Evolutionary conservation across 1,139 yeast species (phyloP), one percentile per base, ranked within the genome.

Genomic region (Candida sojae): DNA sequence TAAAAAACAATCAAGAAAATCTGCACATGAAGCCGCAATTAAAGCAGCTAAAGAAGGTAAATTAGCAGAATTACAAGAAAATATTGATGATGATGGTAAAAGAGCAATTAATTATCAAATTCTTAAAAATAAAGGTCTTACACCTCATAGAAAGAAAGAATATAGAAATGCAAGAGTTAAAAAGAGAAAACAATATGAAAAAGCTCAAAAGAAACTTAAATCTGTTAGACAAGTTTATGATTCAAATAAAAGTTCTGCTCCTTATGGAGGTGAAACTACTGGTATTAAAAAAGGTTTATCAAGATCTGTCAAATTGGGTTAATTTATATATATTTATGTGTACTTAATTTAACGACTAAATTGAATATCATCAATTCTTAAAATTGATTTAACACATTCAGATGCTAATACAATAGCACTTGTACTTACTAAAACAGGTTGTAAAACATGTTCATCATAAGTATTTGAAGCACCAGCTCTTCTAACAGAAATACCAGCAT

Each of bases 401-500:
- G 97, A 86, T 30, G 98, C 97, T 61, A 93, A 80, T 12, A 96
- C 84, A 51, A 93, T 86, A 42, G 99, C 96, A 69, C 96, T 88
- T 34, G 95, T 91, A 67, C 88, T 88, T 46, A 93, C 99, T 68
- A 93, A 78, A 6, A 91, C 96, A 5, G 99, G 99, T 69, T 93
- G 99, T 62, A 93, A 77, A 49, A 93, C 97, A 64, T 95, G 96
- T 68, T 95, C 99, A 48, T 88, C 91, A 61, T 77, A 89, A 43
- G 96, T 90, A 66, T 93, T 91, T 44, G 95, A 84, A 43, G 97
- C 90, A 47, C 96, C 96, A 1, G 96, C 87, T 65, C 97, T 85
- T 70, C 97, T 83, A 45, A 91, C 96, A 38, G 96, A 88, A 54
- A 93, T 91, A 48, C 99, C 99, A n/a, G 97, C 96, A 61, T 90